A percentile compares a stretch with the other conserved stretches of the same genome.
These are phyloP conservation scores for Nitzschia sp. DNA, from an alignment of 108 stramenopile species.

Conservation along the genomic window DNA sequence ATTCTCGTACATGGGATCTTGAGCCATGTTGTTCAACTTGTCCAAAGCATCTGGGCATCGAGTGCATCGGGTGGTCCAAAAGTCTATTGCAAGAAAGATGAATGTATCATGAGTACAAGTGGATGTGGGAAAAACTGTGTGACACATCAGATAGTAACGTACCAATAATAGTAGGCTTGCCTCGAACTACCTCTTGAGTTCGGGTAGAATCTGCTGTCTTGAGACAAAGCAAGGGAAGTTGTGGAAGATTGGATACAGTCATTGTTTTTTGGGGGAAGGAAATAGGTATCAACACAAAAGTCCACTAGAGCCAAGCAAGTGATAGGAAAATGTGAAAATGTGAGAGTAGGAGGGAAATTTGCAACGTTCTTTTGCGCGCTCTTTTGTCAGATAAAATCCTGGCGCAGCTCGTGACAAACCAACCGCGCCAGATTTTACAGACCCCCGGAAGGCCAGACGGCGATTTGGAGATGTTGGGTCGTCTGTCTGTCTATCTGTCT, in stretches of 20 bases:
- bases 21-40: constrained; percentile 59
- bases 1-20: constrained; percentile 57
- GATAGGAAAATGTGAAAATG: neutral
- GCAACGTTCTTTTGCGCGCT: neutral
- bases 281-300: neutral
- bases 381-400: neutral
- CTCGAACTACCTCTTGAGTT: constrained; percentile 54
- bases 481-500: too few relatives aligned
- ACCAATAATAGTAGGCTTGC: constrained; percentile 78
- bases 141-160: neutral
- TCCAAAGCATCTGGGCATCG: constrained; percentile 82
- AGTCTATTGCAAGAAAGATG: constrained; percentile 46
- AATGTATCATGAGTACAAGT: neutral
- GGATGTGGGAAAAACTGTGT: neutral
- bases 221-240: constrained; percentile 65
- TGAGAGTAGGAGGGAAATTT: neutral
- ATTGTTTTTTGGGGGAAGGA: constrained; percentile 22
- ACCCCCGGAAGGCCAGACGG: neutral
- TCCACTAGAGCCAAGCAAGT: neutral
- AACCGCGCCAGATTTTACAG: neutral
- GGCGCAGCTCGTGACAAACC: neutral
- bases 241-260: constrained; percentile 36
- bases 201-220: constrained; percentile 62
- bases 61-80: constrained; percentile 89
- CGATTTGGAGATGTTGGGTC: neutral